Percentiles rank a stretch among this genome's conserved stretches.
Evolutionary conservation across 345 rosid genomes (phyloP).

Genomic region (Eucalyptus regnans): DNA sequence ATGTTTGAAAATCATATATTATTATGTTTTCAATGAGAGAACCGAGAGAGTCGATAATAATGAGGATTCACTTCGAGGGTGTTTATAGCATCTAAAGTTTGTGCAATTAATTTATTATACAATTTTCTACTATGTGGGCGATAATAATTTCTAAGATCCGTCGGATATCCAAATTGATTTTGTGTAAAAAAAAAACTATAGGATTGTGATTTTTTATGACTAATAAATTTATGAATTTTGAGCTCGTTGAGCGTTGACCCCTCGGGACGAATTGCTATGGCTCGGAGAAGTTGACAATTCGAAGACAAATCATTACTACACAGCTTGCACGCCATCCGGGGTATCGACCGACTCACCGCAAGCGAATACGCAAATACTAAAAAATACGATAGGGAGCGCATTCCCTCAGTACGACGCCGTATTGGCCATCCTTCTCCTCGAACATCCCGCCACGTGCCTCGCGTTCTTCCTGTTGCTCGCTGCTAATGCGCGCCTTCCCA

Average conservation of each 20-base stretch:
- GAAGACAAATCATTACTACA: background rate
- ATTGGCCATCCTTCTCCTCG: background rate
- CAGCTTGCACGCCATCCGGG: background rate
- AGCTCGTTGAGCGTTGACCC: background rate
- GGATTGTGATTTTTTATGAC: background rate
- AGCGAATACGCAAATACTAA: background rate
- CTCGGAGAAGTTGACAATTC: background rate
- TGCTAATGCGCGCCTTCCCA: background rate
- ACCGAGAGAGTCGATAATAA: fast-evolving
- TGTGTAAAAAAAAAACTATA: background rate
- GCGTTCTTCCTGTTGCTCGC: background rate
- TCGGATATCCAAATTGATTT: background rate
- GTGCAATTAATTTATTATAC: background rate
- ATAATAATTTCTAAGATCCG: fast-evolving
- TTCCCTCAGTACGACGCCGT: background rate
- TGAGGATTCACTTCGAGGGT: fast-evolving
- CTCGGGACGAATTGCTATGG: background rate
- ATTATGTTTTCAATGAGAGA: fast-evolving
- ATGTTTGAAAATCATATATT: fast-evolving
- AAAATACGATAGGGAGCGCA: background rate
- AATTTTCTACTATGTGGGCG: fast-evolving
- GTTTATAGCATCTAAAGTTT: background rate
- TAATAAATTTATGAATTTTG: background rate
- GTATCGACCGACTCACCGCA: background rate
- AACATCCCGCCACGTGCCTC: background rate